Evolutionary conservation across 1,139 yeast genomes (phyloP), one percentile per base, ranked within the genome.

Genomic region (Barnettozyma hawaiiensis): DNA sequence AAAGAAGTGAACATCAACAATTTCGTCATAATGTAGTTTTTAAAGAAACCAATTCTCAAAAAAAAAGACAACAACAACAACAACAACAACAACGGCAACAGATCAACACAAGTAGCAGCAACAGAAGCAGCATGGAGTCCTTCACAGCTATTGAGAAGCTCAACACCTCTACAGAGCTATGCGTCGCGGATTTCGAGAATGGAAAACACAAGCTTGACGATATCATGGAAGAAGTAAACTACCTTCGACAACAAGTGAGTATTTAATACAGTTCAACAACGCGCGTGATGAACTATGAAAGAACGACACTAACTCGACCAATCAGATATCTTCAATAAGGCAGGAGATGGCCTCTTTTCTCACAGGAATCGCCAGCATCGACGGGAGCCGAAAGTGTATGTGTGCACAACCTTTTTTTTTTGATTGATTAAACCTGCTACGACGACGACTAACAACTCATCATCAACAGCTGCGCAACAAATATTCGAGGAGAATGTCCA

Each of bases 171-270:
- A 61, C 58, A 12, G 61, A 60, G 15, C 49, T 56, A 8, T 32
- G 43, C 5, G 43, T 49, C 4, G 42, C 45, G 31, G 54, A 53
- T 37, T 56, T 67, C 16, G 68, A 64, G 39, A 52, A 59, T 3
- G 69, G 70, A 5, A 62, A 57, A 6, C 51, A 64, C 31, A 59
- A 61, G 20, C 47, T 64, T 15, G 59, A 53, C 18, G 56, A 60
- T 8, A 47, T 65, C 2, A 49, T 64, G 39, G 57, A 54, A 15
- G 69, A 66, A 44, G 60, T 66, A n/a, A 58, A 57, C 31, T 55
- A 52, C 5, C 52, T 67, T 22, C 59, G 59, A 39, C 45, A 55
- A 36, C 57, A 51, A 38, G 59, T 55, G 35, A 39, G 59, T 48
- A n/a, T 16, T 18, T 3, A 27, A n/a, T n/a, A n/a, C n/a, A n/a